Base-by-base conservation (phyloP, 495 filamentous ascomycete species). In the Bryoglossum gracile region DNA sequence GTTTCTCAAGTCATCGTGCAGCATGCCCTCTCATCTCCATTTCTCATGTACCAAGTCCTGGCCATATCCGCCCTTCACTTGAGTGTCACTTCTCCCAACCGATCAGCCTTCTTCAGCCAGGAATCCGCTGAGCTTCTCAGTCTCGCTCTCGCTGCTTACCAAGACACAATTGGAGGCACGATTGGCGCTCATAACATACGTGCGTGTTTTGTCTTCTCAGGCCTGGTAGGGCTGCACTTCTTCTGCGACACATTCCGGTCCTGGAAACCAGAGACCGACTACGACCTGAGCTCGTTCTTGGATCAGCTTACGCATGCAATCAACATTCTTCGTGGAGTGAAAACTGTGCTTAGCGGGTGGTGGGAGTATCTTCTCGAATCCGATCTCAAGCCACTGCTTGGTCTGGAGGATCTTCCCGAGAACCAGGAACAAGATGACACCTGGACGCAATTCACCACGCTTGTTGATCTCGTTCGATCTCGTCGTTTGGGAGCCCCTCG, bases 181-280 rank as follows among this genome's bases (percentile, higher is more conserved):
- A 30, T 30, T 30, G 6, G 26, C 6, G 26, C 5, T 6, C 13
- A 5, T 6, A 71, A 61, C n/a, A 69, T 72, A 35, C 51, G 72
- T 5, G 60, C 70, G 0, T 44, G 64, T 2, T 71, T 77, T 37
- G 38, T 79, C n/a, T 81, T 78, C 47, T 71, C 74, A 0, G 57
- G 61, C 1, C 8, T 69, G 9, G 39, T 77, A 0, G 74, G 71
- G 0, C 43, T 73, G 8, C 70, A 76, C 30, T 57, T 67, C 22
- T 67, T 81, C 25, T 73, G 62, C 58, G 70, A 78, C 36, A 59
- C 59, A 10, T 50, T 69, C 13, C 48, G 56, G 0, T 46, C 57
- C 24, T 51, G 57, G 4, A 19, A 28, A n/a, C 16, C 38, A 17
- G 33, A 25, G 23, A 41, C 58, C 5, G 62, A 58, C 2, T 30